These are phyloP conservation scores for Xylaria sp. DNA, from an alignment of 495 filamentous ascomycete species.

Conservation along the genomic window DNA sequence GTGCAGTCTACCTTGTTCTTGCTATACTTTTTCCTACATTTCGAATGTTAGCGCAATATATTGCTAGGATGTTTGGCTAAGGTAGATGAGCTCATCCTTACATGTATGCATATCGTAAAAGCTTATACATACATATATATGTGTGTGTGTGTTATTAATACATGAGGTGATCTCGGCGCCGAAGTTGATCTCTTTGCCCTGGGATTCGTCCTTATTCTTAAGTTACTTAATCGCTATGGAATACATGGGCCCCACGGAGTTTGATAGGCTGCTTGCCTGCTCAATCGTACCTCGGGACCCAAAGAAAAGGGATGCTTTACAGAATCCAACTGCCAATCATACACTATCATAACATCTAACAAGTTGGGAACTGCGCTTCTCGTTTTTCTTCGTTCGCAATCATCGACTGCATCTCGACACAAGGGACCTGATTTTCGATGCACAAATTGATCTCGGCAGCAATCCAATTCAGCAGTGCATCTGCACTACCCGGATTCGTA, in stretches of 20 bases:
- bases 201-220: background rate
- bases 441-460: background rate
- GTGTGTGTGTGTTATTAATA: too few species aligned
- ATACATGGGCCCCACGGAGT: background rate
- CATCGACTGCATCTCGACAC: background rate
- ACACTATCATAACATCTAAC: background rate
- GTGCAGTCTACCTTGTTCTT: background rate
- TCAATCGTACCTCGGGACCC: background rate
- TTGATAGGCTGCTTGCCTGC: background rate
- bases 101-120: too few species aligned
- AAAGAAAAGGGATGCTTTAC: background rate
- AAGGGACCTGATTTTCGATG: background rate
- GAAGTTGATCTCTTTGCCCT: background rate
- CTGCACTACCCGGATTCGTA: background rate
- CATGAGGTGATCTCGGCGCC: background rate
- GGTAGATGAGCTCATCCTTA: too few species aligned
- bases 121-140: too few species aligned
- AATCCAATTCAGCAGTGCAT: background rate
- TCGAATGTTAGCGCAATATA: too few species aligned
- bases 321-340: background rate
- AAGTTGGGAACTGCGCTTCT: background rate
- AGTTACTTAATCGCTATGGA: background rate
- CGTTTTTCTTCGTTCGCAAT: background rate
- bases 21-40: too few species aligned
- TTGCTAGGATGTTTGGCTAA: too few species aligned